Conservation (phyloP, 2,329 filamentous ascomycete species). For the Rugonectria rugulosa region DNA sequence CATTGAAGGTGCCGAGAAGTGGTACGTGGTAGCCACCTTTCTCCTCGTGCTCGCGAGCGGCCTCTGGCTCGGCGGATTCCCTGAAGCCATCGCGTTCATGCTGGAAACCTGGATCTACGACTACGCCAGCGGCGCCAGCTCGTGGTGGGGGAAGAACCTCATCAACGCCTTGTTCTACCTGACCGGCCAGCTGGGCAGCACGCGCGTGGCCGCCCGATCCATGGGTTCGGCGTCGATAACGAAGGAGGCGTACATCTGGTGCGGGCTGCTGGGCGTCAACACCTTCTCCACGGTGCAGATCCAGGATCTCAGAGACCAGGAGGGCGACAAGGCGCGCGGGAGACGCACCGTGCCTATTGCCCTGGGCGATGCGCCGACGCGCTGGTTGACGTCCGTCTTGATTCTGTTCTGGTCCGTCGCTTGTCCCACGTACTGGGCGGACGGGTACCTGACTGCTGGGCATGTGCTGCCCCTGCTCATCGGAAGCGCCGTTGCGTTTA, state of each 20-base stretch:
- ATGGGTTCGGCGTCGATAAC: background rate
- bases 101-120: background rate
- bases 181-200: background rate
- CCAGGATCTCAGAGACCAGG: background rate
- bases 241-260: background rate
- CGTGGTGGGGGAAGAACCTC: conserved; percentile 2
- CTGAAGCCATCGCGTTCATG: background rate
- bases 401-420: background rate
- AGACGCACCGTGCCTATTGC: background rate
- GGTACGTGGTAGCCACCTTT: background rate
- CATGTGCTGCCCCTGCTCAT: background rate
- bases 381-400: background rate
- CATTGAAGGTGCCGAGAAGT: background rate
- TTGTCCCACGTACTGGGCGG: background rate
- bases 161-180: background rate
- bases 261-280: background rate
- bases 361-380: background rate
- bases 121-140: background rate
- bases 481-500: background rate
- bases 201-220: background rate
- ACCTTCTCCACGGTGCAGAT: background rate
- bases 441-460: background rate
- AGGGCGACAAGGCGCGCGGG: background rate
- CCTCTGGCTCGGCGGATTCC: conserved; percentile 2
- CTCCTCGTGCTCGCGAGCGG: background rate